Percentiles rank a stretch among this genome's conserved stretches.
These are phyloP conservation scores for Chlamydomonas sp. DNA, from an alignment of 139 green algal genomes.

Conservation along the genomic window DNA sequence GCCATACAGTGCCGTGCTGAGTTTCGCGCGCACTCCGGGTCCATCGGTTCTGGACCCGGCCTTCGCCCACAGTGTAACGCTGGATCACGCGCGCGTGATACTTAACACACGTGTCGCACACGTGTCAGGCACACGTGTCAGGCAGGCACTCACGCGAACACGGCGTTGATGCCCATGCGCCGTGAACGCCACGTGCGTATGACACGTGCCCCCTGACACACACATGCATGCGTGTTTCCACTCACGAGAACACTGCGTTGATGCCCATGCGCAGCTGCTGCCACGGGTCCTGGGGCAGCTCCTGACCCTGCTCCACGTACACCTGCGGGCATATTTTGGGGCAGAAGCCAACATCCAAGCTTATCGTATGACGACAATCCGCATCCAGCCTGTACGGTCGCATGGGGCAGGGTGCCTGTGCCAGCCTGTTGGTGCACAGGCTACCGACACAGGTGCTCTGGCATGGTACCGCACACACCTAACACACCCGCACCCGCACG, in stretches of 20 bases:
- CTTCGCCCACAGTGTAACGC: too few relatives aligned
- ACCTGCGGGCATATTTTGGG: constrained; percentile 31
- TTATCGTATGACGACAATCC: too few relatives aligned
- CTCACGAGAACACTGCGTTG: constrained; percentile 75
- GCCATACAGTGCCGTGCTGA: too few relatives aligned
- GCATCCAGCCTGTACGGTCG: too few relatives aligned
- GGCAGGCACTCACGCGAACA: constrained; percentile 55
- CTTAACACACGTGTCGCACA: too few relatives aligned
- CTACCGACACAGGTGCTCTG: too few relatives aligned
- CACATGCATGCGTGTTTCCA: background rate
- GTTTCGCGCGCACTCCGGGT: too few relatives aligned
- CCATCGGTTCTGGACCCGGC: too few relatives aligned
- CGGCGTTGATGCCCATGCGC: constrained; percentile 61
- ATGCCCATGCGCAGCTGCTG: constrained; percentile 73
- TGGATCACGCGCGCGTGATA: too few relatives aligned
- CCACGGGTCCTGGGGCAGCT: constrained; percentile 72
- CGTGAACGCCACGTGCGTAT: background rate
- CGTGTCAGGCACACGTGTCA: too few relatives aligned
- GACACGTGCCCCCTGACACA: background rate
- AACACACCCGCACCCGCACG: too few relatives aligned
- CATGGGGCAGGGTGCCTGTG: background rate
- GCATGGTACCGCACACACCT: background rate
- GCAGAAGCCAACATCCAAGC: background rate
- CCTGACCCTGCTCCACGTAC: constrained; percentile 57
- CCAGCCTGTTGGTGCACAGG: too few relatives aligned